A percentile compares a stretch with the other conserved stretches of the same genome.
Conservation (phyloP, 257 asterid genomes). For the Ilex aquifolium region DNA sequence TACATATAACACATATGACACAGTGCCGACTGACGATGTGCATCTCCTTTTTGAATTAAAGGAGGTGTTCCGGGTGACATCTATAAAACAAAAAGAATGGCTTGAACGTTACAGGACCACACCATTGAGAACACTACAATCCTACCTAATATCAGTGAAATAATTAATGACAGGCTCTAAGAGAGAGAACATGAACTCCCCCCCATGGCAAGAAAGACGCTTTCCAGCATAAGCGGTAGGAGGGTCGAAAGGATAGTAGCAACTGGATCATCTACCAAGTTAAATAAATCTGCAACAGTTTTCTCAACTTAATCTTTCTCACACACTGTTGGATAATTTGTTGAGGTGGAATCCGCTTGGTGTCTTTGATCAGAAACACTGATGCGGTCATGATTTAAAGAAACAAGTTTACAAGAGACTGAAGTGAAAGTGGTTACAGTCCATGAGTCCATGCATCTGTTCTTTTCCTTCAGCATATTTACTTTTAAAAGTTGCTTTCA, state of each 20-base stretch:
- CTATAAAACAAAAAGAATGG: slow-evolving; percentile 5
- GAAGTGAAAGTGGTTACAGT: slow-evolving; percentile 51
- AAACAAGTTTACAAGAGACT: slow-evolving; percentile 67
- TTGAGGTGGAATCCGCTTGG: slow-evolving; percentile 25
- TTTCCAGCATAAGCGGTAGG: slow-evolving; percentile 50
- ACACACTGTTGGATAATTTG: slow-evolving; percentile 23
- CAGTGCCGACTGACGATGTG: background rate
- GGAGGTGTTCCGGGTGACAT: slow-evolving; percentile 7
- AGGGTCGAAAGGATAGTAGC: slow-evolving; percentile 70
- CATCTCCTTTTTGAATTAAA: slow-evolving; percentile 14
- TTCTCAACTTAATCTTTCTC: slow-evolving; percentile 31
- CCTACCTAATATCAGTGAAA: background rate
- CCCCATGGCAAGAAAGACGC: slow-evolving; percentile 68
- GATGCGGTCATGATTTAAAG: slow-evolving; percentile 57
- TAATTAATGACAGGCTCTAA: too few species aligned
- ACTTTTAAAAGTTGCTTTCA: slow-evolving; percentile 28
- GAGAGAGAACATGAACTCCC: slow-evolving; percentile 36
- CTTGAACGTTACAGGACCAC: slow-evolving; percentile 14
- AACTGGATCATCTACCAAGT: slow-evolving; percentile 64
- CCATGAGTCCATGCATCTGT: slow-evolving; percentile 51
- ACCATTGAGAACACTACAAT: slow-evolving; percentile 13
- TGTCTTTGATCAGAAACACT: slow-evolving; percentile 28
- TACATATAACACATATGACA: too few species aligned
- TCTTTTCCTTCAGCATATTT: slow-evolving; percentile 26
- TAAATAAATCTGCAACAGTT: slow-evolving; percentile 22